Evolutionary conservation across 371 early-diverging fungal species (phyloP).

Genomic region (Rhizopus delemar): DNA sequence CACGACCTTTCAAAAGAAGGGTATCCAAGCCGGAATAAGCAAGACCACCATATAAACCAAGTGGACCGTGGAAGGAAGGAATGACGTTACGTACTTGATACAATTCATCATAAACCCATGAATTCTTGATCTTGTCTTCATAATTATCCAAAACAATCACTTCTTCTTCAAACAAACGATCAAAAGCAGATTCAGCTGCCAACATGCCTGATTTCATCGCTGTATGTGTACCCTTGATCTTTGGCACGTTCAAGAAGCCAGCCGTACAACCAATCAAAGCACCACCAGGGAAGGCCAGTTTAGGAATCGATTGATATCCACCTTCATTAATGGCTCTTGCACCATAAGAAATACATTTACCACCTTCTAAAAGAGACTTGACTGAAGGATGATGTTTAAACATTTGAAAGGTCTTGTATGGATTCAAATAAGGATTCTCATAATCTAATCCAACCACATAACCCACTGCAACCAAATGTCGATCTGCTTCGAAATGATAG

Average conservation of each 20-base stretch:
- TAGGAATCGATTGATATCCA: slow-evolving; percentile 92
- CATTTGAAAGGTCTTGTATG: slow-evolving; percentile 96
- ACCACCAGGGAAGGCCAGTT: slow-evolving; percentile 94
- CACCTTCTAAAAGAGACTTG: slow-evolving; percentile 82
- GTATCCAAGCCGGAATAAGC: slow-evolving; percentile 90
- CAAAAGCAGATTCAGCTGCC: slow-evolving; percentile 85
- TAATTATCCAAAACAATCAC: slow-evolving; percentile 67
- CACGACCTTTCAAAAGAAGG: slow-evolving; percentile 83
- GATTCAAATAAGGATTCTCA: slow-evolving; percentile 89
- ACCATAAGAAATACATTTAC: slow-evolving; percentile 91
- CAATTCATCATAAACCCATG: slow-evolving; percentile 94
- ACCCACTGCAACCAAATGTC: slow-evolving; percentile 86
- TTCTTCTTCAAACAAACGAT: slow-evolving; percentile 57
- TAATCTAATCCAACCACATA: slow-evolving; percentile 94
- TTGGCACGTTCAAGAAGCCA: slow-evolving; percentile 96
- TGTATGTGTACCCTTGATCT: slow-evolving; percentile 98
- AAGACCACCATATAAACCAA: slow-evolving; percentile 90
- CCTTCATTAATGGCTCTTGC: slow-evolving; percentile 97
- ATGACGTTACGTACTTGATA: slow-evolving; percentile 88
- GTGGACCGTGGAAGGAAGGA: slow-evolving; percentile 90
- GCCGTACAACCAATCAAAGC: slow-evolving; percentile 96
- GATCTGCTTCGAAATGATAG: slow-evolving; percentile 86
- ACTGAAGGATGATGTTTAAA: slow-evolving; percentile 94
- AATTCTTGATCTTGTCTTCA: slow-evolving; percentile 79
- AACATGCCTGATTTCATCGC: slow-evolving; percentile 97